Base-by-base conservation (phyloP, 2,329 filamentous ascomycete species). In the Huntiella omanensis region DNA sequence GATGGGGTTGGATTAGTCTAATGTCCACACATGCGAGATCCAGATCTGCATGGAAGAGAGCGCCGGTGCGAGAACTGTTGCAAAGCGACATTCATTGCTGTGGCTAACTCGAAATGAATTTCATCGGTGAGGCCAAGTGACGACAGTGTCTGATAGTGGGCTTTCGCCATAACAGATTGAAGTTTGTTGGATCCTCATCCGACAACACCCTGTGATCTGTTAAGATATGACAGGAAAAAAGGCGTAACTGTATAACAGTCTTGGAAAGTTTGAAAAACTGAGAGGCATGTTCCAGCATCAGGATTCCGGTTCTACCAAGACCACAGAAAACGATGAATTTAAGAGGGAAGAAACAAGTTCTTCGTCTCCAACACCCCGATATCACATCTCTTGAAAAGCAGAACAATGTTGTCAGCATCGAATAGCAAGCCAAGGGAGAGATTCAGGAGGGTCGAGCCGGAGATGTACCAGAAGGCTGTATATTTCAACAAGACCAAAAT, bases 41-140 rank as follows among this genome's bases (percentile, higher is more conserved):
- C 73, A 57, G 62, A 69, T 69, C 73, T 74, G 71, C 63, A 69
- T 50, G 44, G 48, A 66, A 43, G 68, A 71, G 71, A 78, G 76
- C 81, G 82, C 82, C 80, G 77, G 77, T 77, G 77, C 73, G 76
- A 86, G 84, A 92, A 92, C 68, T 93, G 85, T 81, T 80, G 82
- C 81, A 78, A 73, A 69, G 83, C 83, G 76, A 79, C 83, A 88
- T 91, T 91, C 83, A 87, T 80, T 28, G 68, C 71, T 77, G 75
- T 74, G 82, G 80, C 75, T 77, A 69, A 87, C 83, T 87, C 83
- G 81, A 83, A 57, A 77, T 82, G 53, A 52, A 69, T 86, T 88
- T 87, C 55, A 81, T 85, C 77, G 68, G 77, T 85, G 82, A 84
- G 74, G 65, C 35, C 33, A 22, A 15, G 4, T 33, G 16, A 37